These are phyloP conservation scores for Ogataea hybrid DNA, from an alignment of 1,139 yeast species.

Conservation along the genomic window DNA sequence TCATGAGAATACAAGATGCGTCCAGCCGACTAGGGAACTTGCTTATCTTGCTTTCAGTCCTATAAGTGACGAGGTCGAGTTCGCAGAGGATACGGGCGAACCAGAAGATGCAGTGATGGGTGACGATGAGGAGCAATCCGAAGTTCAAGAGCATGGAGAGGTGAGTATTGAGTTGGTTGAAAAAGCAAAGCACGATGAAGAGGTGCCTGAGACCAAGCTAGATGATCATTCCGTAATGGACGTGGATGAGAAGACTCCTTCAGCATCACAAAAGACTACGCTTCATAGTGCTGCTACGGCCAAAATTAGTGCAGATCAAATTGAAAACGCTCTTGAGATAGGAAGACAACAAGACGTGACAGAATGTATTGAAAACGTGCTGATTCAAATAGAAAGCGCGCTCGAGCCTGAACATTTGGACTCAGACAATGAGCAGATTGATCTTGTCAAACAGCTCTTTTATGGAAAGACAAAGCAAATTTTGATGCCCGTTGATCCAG, in stretches of 20 bases:
- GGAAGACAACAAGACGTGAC: slow-evolving; percentile 98
- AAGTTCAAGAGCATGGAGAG: slow-evolving; percentile 21
- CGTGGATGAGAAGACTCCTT: slow-evolving; percentile 1
- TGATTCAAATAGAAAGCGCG: slow-evolving; percentile 93
- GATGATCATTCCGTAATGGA: background rate
- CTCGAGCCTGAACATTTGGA: slow-evolving; percentile 63
- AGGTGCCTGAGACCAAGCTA: background rate
- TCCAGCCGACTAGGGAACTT: slow-evolving; percentile 78
- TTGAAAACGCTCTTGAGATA: slow-evolving; percentile 70
- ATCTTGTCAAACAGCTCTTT: slow-evolving; percentile 72
- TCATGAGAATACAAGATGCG: slow-evolving; percentile 57
- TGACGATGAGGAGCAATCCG: slow-evolving; percentile 6
- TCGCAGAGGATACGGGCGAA: slow-evolving; percentile 33
- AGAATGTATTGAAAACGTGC: slow-evolving; percentile 92
- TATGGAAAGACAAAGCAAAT: slow-evolving; percentile 70
- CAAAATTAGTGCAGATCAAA: slow-evolving; percentile 57
- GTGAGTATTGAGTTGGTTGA: slow-evolving; percentile 10
- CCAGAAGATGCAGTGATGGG: background rate
- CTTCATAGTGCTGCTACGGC: slow-evolving; percentile 26
- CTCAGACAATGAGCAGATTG: slow-evolving; percentile 79
- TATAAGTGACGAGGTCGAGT: slow-evolving; percentile 62
- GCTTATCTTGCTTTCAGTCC: slow-evolving; percentile 89
- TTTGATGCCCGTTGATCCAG: slow-evolving; percentile 40
- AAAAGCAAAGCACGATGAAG: background rate
- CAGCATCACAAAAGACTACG: background rate